Base-by-base conservation (phyloP, 106 monocot species). In the Dendrobium catenatum region DNA sequence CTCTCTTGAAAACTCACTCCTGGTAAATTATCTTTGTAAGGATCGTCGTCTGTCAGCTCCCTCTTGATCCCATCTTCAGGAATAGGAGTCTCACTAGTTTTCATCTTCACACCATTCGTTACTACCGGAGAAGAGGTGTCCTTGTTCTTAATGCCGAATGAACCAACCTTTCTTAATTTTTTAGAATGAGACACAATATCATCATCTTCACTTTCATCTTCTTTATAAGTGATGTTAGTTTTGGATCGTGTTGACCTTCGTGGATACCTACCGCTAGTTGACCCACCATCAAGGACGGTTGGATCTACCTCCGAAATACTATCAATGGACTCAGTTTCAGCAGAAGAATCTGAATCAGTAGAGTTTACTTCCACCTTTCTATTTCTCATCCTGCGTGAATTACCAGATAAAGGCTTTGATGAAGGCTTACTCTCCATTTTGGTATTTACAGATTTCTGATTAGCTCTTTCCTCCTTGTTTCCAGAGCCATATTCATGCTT, bases 161-260 rank as follows among this genome's bases (percentile, higher is more conserved):
- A 73, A 56, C 75, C 73, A 79, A 46, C 54, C 70, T 72, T 79
- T 74, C 44, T 76, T 40, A 31, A 75, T 42, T 44, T 81, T 72
- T 85, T 80, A 41, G 58, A 58, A 73, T 29, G 56, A 17, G 8
- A 73, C 37, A 48, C 78, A 81, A 85, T 79, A 55, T 81, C 78
- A 55, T 81, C 83, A 40, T 82, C 94, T 16, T 77, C 85, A 77
- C 81, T 83, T 73, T 17, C 54, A 49, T 80, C 75, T 79, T 91
- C 91, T 84, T 83, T 85, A 74, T 91, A 89, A 4, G 79, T 77
- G 37, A 94, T 84, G 42, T 94, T 84, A 43, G 83, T 82, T 80
- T 87, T 91, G 64, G 84, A 78, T 61, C 91, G 83, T 42, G 56
- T 79, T 41, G 93, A 94, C 74, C 91, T 85, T 78, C 89, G 74